These are phyloP conservation scores for Cephalotrichum gorgonifer DNA, from an alignment of 2,329 filamentous ascomycete species.

Conservation along the genomic window DNA sequence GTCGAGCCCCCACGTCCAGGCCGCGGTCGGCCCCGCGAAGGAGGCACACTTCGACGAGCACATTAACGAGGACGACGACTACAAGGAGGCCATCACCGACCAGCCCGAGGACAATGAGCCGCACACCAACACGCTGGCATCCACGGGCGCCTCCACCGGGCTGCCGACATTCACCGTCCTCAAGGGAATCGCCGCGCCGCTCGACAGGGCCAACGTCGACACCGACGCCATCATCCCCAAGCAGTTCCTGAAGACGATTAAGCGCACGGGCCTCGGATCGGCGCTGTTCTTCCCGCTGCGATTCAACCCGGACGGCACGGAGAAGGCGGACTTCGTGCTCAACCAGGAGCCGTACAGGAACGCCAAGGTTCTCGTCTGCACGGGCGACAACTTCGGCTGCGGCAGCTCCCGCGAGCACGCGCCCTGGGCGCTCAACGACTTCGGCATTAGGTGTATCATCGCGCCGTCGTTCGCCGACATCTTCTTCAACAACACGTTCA, in stretches of 20 bases:
- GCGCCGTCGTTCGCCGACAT: conserved; percentile 69
- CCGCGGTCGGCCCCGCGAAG: conserved; percentile 29
- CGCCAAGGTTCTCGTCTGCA: conserved; percentile 83
- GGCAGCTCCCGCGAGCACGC: conserved; percentile 90
- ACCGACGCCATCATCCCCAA: conserved; percentile 99
- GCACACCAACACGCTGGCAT: conserved; percentile 50
- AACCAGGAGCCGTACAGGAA: conserved; percentile 81
- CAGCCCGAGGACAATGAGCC: conserved; percentile 54
- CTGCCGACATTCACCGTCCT: conserved; percentile 76
- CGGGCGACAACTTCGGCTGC: conserved; percentile 90
- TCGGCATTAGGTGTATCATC: conserved; percentile 89
- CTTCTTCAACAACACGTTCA: conserved; percentile 99
- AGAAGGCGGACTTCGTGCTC: conserved; percentile 75
- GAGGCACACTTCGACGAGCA: conserved; percentile 43
- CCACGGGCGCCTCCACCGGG: conserved; percentile 43
- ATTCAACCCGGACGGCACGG: conserved; percentile 61
- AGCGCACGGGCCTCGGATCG: conserved; percentile 82
- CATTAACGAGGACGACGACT: conserved; percentile 37
- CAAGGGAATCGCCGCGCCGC: conserved; percentile 77
- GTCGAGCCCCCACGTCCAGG: conserved; percentile 49
- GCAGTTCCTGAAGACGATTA: conserved; percentile 98
- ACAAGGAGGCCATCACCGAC: conserved; percentile 43
- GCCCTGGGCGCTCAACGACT: conserved; percentile 92
- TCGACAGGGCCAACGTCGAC: conserved; percentile 86
- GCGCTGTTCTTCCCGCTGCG: conserved; percentile 83